These are phyloP conservation scores for Xanthoconium purpureum DNA, from an alignment of 768 basidiomycete genomes.

Conservation along the genomic window DNA sequence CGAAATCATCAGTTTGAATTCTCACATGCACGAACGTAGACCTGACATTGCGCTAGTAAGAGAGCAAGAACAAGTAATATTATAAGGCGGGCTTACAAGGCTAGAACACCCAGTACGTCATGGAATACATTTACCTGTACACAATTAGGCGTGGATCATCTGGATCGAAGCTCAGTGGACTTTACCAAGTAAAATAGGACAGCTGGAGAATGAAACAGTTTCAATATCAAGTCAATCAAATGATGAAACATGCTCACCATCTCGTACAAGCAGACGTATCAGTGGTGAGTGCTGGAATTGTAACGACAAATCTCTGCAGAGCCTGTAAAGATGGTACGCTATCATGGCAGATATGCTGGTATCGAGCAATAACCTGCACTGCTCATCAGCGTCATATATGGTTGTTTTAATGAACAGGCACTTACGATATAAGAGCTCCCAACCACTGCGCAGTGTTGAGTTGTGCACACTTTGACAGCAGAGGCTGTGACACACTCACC, in stretches of 20 bases:
- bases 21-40: not conserved
- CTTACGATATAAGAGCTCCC: not conserved
- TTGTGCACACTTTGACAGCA: not conserved
- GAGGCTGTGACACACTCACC: not conserved
- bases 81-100: conserved; percentile 3
- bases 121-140: not conserved
- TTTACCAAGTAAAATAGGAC: conserved; percentile 2
- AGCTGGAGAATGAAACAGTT: not conserved
- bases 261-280: conserved; percentile 2
- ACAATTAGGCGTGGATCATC: not conserved
- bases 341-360: not conserved
- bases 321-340: not conserved
- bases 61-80: not conserved
- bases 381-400: not conserved
- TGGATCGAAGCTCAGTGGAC: not conserved
- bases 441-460: conserved; percentile 1
- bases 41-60: not conserved
- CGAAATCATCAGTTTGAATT: not conserved
- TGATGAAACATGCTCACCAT: conserved; percentile 6
- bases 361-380: not conserved
- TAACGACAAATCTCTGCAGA: not conserved
- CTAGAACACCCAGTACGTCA: not conserved
- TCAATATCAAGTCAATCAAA: not conserved
- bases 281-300: not conserved
- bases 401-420: not conserved